Conservation (phyloP, 441 rosid species). For the Kokia cookei region DNA sequence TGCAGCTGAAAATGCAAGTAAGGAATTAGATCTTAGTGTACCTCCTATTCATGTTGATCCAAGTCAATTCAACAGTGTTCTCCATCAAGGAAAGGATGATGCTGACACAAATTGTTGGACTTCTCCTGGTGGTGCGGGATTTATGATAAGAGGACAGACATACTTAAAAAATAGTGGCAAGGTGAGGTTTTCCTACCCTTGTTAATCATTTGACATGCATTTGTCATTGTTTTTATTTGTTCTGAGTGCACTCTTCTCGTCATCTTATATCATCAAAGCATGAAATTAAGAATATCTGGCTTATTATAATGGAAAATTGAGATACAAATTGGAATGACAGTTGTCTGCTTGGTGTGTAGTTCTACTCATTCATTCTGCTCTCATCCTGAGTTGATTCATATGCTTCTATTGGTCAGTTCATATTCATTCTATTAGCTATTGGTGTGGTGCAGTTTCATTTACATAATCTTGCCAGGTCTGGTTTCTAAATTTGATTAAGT, state of each 20-base stretch:
- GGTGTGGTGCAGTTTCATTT: neutral
- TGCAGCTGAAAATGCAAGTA: slow-evolving; percentile 54
- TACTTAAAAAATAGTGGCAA: slow-evolving; percentile 81
- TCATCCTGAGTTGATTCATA: neutral
- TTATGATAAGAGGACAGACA: slow-evolving; percentile 93
- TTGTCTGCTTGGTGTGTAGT: neutral
- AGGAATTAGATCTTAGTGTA: slow-evolving; percentile 57
- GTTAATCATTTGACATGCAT: neutral
- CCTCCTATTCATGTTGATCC: slow-evolving; percentile 49
- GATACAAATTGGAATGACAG: neutral
- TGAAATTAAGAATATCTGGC: neutral
- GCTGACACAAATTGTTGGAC: slow-evolving; percentile 87
- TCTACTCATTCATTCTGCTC: neutral
- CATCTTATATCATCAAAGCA: neutral
- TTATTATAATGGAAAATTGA: neutral
- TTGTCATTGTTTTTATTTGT: neutral
- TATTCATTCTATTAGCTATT: neutral
- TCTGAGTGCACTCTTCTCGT: neutral
- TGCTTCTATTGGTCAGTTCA: neutral
- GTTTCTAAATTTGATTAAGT: neutral
- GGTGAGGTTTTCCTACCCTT: slow-evolving; percentile 38
- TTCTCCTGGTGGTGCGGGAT: slow-evolving; percentile 84
- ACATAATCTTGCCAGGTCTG: neutral
- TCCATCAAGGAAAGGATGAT: slow-evolving; percentile 56
- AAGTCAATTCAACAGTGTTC: slow-evolving; percentile 58